Evolutionary conservation across 306 rosid genomes (phyloP).

Genomic region (Sphenostylis stenocarpa): DNA sequence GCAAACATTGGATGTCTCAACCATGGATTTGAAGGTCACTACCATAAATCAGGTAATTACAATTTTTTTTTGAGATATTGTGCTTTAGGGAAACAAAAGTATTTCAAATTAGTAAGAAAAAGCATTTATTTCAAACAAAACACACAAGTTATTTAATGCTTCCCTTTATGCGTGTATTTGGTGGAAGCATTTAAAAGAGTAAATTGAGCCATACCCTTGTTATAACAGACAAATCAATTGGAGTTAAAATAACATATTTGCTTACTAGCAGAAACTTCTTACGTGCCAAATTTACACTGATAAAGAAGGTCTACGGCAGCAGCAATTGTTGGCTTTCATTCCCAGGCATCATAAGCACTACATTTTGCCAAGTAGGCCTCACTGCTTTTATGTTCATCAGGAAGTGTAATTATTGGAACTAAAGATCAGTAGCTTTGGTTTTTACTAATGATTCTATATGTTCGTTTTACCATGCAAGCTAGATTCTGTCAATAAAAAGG

Average conservation of each 20-base stretch:
- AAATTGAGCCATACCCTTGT: neutral
- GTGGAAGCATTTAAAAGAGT: neutral
- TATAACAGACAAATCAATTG: constrained; percentile 16
- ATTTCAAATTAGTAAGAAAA: neutral
- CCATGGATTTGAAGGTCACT: constrained; percentile 73
- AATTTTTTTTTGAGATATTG: neutral
- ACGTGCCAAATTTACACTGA: constrained; percentile 76
- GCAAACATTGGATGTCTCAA: constrained; percentile 74
- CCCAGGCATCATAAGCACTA: constrained; percentile 99
- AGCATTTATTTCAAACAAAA: neutral
- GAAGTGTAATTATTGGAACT: constrained; percentile 26
- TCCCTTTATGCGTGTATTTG: neutral
- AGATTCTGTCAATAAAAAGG: constrained; percentile 88
- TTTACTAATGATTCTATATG: constrained; percentile 30
- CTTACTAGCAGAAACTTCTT: constrained; percentile 65
- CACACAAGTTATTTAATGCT: neutral
- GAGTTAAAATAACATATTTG: constrained; percentile 33
- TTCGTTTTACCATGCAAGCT: constrained; percentile 40
- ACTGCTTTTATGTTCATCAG: constrained; percentile 29
- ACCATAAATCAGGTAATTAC: constrained; percentile 76
- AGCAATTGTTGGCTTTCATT: constrained; percentile 80
- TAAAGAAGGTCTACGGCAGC: constrained; percentile 92
- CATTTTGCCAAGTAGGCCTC: constrained; percentile 81
- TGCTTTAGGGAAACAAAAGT: neutral
- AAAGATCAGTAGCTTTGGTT: constrained; percentile 8